These are phyloP conservation scores for Hordeum marinum DNA, from an alignment of 176 grass and related monocot genomes.

Conservation along the genomic window DNA sequence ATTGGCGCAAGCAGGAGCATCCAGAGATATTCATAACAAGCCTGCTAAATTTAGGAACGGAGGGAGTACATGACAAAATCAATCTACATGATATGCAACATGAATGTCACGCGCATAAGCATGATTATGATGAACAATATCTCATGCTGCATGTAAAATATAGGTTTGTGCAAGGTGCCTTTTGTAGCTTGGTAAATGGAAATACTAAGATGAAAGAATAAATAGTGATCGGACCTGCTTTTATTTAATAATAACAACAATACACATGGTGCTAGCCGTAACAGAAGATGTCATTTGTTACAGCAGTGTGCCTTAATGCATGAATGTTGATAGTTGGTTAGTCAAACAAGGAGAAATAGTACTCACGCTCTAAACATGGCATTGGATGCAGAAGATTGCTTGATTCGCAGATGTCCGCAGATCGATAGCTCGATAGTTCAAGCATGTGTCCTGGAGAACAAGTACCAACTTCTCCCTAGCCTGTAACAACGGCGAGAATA, in stretches of 20 bases:
- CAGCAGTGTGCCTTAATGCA: neutral
- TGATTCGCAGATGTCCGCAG: conserved; percentile 65
- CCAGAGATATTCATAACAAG: no score
- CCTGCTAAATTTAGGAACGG: no score
- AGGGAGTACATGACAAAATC: no score
- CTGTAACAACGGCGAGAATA: conserved; percentile 32
- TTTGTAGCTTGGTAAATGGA: no score
- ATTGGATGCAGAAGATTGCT: conserved; percentile 74
- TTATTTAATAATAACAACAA: no score
- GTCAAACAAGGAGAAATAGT: neutral
- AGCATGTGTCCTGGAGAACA: conserved; percentile 77
- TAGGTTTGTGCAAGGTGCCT: neutral
- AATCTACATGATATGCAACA: no score
- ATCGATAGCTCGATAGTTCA: conserved; percentile 73
- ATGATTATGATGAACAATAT: no score
- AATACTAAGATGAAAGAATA: no score
- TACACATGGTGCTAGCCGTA: neutral
- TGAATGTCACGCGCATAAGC: no score
- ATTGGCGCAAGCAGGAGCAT: no score
- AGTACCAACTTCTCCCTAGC: conserved; percentile 70
- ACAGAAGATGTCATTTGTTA: neutral
- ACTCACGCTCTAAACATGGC: conserved; percentile 70
- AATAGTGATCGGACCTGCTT: no score
- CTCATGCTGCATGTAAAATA: no score
- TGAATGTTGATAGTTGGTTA: neutral